A percentile compares a stretch with the other conserved stretches of the same genome.
Evolutionary conservation across 2,329 filamentous ascomycete species (phyloP).

Genomic region (Dactylonectria macrodidyma): DNA sequence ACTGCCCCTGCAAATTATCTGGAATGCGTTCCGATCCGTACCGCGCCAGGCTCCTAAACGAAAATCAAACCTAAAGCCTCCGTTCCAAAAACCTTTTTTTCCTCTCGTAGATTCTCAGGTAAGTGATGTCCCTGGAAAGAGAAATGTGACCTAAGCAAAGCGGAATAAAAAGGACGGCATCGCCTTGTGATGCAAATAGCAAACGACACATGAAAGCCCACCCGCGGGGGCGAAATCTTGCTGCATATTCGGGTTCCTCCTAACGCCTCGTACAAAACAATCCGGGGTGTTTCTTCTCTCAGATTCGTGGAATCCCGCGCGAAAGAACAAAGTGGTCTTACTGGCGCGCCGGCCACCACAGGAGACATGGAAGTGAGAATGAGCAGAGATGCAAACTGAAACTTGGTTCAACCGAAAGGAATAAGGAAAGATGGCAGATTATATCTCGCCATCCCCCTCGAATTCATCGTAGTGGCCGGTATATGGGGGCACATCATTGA

Average conservation of each 20-base stretch:
- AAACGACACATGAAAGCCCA: conserved; percentile 3
- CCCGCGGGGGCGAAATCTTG: background rate
- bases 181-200: background rate
- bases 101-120: background rate
- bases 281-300: background rate
- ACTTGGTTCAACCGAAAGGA: background rate
- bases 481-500: conserved; percentile 21
- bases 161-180: background rate
- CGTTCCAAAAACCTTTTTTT: background rate
- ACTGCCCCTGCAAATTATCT: conserved; percentile 10
- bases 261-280: conserved; percentile 23
- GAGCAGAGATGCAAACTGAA: background rate
- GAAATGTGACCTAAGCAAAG: conserved; percentile 4
- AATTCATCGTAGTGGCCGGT: conserved; percentile 37
- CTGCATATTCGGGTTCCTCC: background rate
- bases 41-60: conserved; percentile 12
- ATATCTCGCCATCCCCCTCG: conserved; percentile 57
- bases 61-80: background rate
- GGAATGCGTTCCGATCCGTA: conserved; percentile 13
- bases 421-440: conserved; percentile 17
- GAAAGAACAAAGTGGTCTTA: background rate
- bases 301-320: background rate
- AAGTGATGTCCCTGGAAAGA: background rate
- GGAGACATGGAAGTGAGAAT: background rate
- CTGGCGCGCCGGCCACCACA: conserved; percentile 20